Conservation (phyloP, 345 rosid species). For the Salix suchowensis region DNA sequence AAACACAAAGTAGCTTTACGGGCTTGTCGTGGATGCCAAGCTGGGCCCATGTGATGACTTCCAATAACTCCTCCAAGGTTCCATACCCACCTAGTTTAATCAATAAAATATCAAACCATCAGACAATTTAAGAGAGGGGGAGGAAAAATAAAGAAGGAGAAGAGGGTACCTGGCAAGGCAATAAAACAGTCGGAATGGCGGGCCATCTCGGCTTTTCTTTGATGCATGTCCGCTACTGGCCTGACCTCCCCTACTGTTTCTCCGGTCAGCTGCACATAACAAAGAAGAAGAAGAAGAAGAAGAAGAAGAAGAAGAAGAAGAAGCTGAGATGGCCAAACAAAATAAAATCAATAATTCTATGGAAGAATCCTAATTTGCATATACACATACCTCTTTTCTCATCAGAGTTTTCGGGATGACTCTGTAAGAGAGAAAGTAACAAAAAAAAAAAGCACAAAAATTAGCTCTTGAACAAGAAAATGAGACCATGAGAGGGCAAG, state of each 20-base stretch:
- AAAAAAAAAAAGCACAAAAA: not conserved
- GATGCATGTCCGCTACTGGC: conserved; percentile 48
- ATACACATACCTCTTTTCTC: conserved; percentile 67
- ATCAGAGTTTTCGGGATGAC: conserved; percentile 84
- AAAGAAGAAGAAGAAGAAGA: not conserved
- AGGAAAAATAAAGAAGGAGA: not conserved
- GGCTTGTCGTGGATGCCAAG: conserved; percentile 54
- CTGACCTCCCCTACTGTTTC: conserved; percentile 54
- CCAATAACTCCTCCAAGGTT: conserved; percentile 44
- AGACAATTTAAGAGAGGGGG: not conserved
- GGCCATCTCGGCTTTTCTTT: conserved; percentile 50
- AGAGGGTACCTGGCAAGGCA: conserved; percentile 38
- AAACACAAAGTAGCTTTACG: conserved; percentile 21
- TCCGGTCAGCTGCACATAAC: conserved; percentile 46
- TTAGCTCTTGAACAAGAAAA: not conserved
- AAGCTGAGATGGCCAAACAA: not conserved
- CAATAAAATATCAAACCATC: not conserved
- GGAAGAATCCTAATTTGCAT: not conserved
- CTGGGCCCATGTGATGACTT: conserved; percentile 49
- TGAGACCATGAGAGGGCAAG: not conserved
- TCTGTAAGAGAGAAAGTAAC: conserved; percentile 29
- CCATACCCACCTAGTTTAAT: conserved; percentile 40
- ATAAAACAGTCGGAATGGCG: conserved; percentile 48
- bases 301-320: not conserved
- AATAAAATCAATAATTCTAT: no score